Conservation (phyloP, 345 rosid genomes). For the Eucalyptus curtisii region DNA sequence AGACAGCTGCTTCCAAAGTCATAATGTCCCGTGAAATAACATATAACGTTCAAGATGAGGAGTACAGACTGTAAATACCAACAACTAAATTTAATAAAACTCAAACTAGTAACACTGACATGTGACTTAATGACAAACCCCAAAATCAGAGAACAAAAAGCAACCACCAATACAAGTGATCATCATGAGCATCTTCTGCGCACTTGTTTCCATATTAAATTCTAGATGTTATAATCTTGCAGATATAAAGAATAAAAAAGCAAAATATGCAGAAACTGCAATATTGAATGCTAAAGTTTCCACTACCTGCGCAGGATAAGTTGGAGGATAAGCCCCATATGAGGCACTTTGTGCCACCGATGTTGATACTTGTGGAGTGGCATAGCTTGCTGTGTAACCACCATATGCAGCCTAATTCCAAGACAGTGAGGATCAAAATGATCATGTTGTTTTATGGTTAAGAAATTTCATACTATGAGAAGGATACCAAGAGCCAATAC, state of each 20-base stretch:
- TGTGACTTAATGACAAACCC: neutral
- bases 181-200: neutral
- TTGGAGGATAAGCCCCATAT: conserved; percentile 73
- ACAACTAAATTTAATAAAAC: neutral
- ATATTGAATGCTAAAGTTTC: neutral
- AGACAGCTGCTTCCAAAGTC: neutral
- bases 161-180: neutral
- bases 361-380: conserved; percentile 57
- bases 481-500: neutral
- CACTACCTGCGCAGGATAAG: conserved; percentile 72
- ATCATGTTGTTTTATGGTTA: neutral
- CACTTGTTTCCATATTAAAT: neutral
- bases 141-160: neutral
- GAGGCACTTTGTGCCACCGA: conserved; percentile 55
- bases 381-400: conserved; percentile 55
- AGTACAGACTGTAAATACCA: neutral
- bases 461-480: neutral
- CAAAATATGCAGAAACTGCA: neutral
- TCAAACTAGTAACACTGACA: neutral
- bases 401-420: conserved; percentile 59
- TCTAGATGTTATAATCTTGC: neutral
- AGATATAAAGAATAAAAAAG: neutral
- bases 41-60: neutral
- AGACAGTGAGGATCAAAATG: neutral
- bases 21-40: neutral